phyloP scores from a whole-genome alignment of 1,139 yeast genomes.

The Debaryomyces singareniensis region DNA sequence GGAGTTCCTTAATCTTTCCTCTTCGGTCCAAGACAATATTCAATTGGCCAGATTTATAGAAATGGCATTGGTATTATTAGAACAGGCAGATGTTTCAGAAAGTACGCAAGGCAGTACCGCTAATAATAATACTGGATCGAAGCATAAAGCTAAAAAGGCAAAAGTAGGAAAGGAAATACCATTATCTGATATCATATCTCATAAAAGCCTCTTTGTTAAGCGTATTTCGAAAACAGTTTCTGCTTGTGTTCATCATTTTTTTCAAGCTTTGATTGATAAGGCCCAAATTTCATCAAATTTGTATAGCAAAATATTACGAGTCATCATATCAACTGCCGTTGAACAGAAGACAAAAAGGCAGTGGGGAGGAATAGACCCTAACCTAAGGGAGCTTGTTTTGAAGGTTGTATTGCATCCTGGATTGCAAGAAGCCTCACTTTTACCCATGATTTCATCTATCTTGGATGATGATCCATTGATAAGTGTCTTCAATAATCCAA shows the following conservation, averaged over 20 bases:
- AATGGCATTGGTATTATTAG: slow-evolving; percentile 36
- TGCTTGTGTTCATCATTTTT: slow-evolving; percentile 39
- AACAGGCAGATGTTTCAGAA: slow-evolving; percentile 14
- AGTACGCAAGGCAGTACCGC: slow-evolving; percentile 1
- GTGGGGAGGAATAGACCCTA: slow-evolving; percentile 21
- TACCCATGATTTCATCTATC: slow-evolving; percentile 62
- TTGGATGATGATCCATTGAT: slow-evolving; percentile 37
- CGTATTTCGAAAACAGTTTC: slow-evolving; percentile 34
- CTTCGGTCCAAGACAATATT: slow-evolving; percentile 31
- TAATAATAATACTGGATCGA: slow-evolving; percentile 4
- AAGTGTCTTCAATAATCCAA: slow-evolving; percentile 64
- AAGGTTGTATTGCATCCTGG: slow-evolving; percentile 62
- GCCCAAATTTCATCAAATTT: slow-evolving; percentile 57
- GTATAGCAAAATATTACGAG: slow-evolving; percentile 55
- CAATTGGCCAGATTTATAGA: slow-evolving; percentile 40
- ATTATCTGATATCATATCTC: slow-evolving; percentile 66
- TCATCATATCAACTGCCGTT: slow-evolving; percentile 45
- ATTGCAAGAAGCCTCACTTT: slow-evolving; percentile 50
- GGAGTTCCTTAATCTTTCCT: slow-evolving; percentile 23
- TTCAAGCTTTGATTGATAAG: slow-evolving; percentile 42
- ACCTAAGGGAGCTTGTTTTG: slow-evolving; percentile 38
- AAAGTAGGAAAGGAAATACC: slow-evolving; percentile 41
- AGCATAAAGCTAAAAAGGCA: slow-evolving; percentile 31
- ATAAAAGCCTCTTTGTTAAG: slow-evolving; percentile 50
- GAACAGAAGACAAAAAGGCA: slow-evolving; percentile 19